Base-by-base conservation (phyloP, 148 eudicot genomes). In the Persicaria maculosa region DNA sequence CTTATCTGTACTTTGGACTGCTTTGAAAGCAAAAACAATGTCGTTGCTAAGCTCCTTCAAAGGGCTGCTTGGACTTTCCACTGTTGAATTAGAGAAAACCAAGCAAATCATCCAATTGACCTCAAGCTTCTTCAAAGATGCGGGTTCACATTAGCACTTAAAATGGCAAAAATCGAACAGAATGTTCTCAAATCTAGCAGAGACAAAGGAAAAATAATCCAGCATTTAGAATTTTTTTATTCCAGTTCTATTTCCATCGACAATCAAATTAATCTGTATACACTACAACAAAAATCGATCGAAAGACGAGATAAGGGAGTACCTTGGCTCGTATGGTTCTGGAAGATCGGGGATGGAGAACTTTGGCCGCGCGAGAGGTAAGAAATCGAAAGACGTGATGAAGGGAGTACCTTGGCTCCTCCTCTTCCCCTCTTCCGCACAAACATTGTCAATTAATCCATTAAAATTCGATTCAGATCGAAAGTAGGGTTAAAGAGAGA, bases 21-120 rank as follows among this genome's bases (percentile, higher is more conserved):
- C 82, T 43, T 83, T 85, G 80, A 91, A 91, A 74, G 92, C 92
- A 67, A 88, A 79, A 53, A 90, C 79, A 67, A 88, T 47, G 74
- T 80, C 74, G 77, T 83, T 81, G 83, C 98, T 89, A 68, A 91
- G 75, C 74, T 79, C 90, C 31, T 17, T 65, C 71, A 83, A 57
- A 31, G 98, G 86, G 74, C 74, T 72, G 61, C 68, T 82, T 74
- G 62, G 61, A 74, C 73, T 73, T 75, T 79, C 88, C 72, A 79
- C 87, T 54, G 65, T 62, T 3, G 71, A 75, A 52, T 76, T 81
- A 73, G 75, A 78, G 43, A 76, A 68, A 68, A 77, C 85, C 22
- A 22, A 22, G 22, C 22, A 22, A 22, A 22, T 22, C 22, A 22
- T 22, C 22, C 22, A 22, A 22, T 22, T 22, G 22, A 22, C 22